Evolutionary conservation across 2,329 filamentous ascomycete genomes (phyloP).

Genomic region (Uncinocarpus reesii): DNA sequence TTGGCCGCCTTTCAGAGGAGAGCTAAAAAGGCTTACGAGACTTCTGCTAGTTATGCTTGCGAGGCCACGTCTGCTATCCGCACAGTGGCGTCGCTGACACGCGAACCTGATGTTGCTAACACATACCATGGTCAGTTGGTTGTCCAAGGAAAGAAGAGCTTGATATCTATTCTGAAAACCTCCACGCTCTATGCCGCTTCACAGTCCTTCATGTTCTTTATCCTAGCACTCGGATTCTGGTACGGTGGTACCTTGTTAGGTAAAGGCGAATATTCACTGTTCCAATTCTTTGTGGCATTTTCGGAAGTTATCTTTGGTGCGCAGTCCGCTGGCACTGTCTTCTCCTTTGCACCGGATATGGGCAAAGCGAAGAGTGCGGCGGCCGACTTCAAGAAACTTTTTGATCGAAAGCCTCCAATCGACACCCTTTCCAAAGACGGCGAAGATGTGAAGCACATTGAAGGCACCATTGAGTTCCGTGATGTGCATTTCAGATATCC

Average conservation of each 20-base stretch:
- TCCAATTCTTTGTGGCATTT: constrained; percentile 90
- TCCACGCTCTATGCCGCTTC: constrained; percentile 72
- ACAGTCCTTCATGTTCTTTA: constrained; percentile 73
- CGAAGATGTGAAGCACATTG: constrained; percentile 49
- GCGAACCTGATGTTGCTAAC: constrained; percentile 67
- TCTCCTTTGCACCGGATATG: constrained; percentile 86
- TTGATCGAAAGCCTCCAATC: constrained; percentile 71
- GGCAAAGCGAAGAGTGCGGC: constrained; percentile 83
- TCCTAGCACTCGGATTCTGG: constrained; percentile 84
- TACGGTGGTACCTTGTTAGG: constrained; percentile 72
- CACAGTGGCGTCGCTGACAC: constrained; percentile 81
- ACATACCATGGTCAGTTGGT: constrained; percentile 61
- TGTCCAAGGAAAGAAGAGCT: constrained; percentile 54
- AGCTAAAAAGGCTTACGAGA: constrained; percentile 67
- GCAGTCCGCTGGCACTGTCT: constrained; percentile 81
- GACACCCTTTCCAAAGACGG: constrained; percentile 71
- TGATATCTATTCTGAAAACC: constrained; percentile 65
- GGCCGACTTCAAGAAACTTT: constrained; percentile 66
- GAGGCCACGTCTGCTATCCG: constrained; percentile 91
- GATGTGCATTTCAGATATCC: constrained; percentile 93
- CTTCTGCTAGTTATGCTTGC: constrained; percentile 76
- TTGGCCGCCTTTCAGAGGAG: constrained; percentile 67
- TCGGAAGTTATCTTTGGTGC: constrained; percentile 79
- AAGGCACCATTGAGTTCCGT: constrained; percentile 77
- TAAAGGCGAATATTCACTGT: constrained; percentile 59